phyloP scores from a whole-genome alignment of 148 eudicot genomes.

The Pharnaceum exiguum region DNA sequence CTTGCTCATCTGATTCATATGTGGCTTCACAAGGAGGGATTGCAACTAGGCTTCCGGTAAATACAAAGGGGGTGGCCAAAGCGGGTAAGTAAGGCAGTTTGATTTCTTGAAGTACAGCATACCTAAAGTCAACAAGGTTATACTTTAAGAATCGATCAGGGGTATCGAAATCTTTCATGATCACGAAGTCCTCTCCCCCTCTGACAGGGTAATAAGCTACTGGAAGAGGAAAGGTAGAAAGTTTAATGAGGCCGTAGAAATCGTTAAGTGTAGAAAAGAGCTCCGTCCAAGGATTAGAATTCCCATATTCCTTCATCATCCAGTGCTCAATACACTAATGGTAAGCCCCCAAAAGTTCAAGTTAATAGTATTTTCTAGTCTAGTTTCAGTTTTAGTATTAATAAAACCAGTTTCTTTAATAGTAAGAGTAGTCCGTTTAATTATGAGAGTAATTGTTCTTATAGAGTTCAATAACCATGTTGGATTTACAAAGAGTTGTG shows the following conservation, averaged over 20 bases:
- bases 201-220: not conserved
- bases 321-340: too few species aligned
- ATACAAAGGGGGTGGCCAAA: not conserved
- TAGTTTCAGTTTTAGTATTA: too few species aligned
- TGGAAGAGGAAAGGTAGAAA: not conserved
- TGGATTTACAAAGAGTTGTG: too few species aligned
- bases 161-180: not conserved
- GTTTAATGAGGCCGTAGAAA: not conserved
- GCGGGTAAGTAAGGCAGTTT: not conserved
- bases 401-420: too few species aligned
- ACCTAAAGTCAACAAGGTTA: not conserved
- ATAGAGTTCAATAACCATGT: too few species aligned
- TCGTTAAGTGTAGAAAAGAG: not conserved
- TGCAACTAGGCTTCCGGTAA: not conserved
- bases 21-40: not conserved
- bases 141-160: not conserved
- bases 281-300: not conserved
- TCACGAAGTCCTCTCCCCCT: not conserved
- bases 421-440: too few species aligned
- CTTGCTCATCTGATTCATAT: constrained; percentile 1
- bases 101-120: not conserved
- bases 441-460: too few species aligned
- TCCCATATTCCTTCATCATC: not conserved
- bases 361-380: too few species aligned
- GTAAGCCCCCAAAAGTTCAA: too few species aligned